A percentile compares a stretch with the other conserved stretches of the same genome.
Conservation (phyloP, 192 early-diverging fungal genomes). For the Rhizoclosmatium sp. region DNA sequence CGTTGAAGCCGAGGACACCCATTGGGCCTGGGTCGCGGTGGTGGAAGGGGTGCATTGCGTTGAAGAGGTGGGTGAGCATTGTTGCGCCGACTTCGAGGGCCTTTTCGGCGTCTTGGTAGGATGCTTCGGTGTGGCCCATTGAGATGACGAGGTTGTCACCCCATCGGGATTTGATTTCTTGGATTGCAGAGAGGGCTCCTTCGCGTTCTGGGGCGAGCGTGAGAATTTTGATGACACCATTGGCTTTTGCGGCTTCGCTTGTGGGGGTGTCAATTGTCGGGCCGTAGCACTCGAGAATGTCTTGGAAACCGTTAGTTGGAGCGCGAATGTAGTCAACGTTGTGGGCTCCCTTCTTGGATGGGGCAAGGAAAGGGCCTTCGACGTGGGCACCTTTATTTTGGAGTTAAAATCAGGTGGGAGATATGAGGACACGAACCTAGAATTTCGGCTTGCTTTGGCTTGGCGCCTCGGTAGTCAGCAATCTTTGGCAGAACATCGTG, state of each 20-base stretch:
- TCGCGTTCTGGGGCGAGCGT: slow-evolving; percentile 32
- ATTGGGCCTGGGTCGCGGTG: slow-evolving; percentile 85
- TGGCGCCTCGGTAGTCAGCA: not conserved
- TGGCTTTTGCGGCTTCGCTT: slow-evolving; percentile 73
- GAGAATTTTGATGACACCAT: slow-evolving; percentile 78
- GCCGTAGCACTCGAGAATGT: slow-evolving; percentile 78
- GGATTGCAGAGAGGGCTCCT: slow-evolving; percentile 41
- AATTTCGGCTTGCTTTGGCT: slow-evolving; percentile 11
- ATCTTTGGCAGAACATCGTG: slow-evolving; percentile 12
- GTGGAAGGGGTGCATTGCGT: slow-evolving; percentile 62
- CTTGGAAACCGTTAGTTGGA: slow-evolving; percentile 66
- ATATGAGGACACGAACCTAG: not conserved
- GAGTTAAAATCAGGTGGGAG: not conserved
- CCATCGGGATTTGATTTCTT: slow-evolving; percentile 66
- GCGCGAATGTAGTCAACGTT: slow-evolving; percentile 68
- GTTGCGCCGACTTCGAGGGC: slow-evolving; percentile 51
- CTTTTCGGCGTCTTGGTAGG: slow-evolving; percentile 18
- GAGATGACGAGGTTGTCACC: slow-evolving; percentile 69
- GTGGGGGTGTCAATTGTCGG: slow-evolving; percentile 57
- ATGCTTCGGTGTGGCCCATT: slow-evolving; percentile 46
- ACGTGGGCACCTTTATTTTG: slow-evolving; percentile 61
- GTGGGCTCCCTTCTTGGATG: slow-evolving; percentile 80
- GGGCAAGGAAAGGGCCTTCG: slow-evolving; percentile 71
- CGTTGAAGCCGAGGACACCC: slow-evolving; percentile 68
- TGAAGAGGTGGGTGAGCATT: slow-evolving; percentile 79